These are phyloP conservation scores for Metschnikowia lochheadii DNA, from an alignment of 805 yeast genomes.

Conservation along the genomic window DNA sequence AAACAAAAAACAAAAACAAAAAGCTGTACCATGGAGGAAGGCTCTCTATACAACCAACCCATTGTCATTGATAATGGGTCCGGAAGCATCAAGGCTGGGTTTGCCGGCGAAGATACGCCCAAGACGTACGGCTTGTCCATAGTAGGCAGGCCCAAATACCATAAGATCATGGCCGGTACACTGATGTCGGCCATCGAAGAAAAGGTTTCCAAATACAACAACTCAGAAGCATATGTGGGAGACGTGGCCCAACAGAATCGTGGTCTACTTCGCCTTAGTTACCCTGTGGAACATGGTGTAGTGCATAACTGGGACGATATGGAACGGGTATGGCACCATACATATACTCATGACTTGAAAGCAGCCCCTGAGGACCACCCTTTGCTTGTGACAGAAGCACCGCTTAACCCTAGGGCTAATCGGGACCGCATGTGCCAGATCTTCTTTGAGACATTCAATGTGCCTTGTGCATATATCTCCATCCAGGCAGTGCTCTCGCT, in stretches of 20 bases:
- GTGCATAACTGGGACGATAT: conserved; percentile 82
- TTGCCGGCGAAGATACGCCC: conserved; percentile 89
- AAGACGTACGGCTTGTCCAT: conserved; percentile 57
- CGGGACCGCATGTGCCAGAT: conserved; percentile 60
- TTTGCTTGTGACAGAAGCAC: conserved; percentile 81
- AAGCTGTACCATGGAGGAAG: conserved; percentile 15
- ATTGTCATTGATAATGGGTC: conserved; percentile 61
- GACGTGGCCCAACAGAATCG: conserved; percentile 66
- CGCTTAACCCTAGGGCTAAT: conserved; percentile 65
- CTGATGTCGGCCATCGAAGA: conserved; percentile 19
- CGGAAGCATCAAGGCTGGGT: conserved; percentile 81
- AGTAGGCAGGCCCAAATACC: conserved; percentile 81
- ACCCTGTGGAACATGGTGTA: conserved; percentile 79
- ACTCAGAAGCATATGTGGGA: conserved; percentile 65
- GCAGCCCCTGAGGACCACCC: conserved; percentile 79
- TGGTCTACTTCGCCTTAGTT: conserved; percentile 65
- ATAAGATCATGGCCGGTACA: conserved; percentile 67
- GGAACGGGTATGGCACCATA: conserved; percentile 75
- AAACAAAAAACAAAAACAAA: not conserved
- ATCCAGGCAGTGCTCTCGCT: conserved; percentile 77
- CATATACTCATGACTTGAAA: conserved; percentile 54
- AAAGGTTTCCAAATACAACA: conserved; percentile 14
- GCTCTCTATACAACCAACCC: conserved; percentile 39
- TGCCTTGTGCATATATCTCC: conserved; percentile 70
- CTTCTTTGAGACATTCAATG: conserved; percentile 66